Conservation (phyloP, 176 grass and related monocot species). For the Oryza rufipogon region DNA sequence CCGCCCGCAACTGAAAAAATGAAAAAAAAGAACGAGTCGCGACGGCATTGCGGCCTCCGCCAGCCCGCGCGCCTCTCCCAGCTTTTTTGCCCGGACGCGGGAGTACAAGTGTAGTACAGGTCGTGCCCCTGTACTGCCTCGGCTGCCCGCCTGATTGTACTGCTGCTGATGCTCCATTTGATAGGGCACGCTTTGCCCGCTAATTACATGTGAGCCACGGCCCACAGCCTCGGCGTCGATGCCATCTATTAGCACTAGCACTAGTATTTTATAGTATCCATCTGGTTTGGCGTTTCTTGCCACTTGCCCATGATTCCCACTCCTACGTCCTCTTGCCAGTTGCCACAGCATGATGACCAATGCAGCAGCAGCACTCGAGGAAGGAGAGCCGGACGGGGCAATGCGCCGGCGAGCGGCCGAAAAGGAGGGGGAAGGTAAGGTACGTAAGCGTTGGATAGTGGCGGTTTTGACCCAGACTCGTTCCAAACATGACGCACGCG, state of each 20-base stretch:
- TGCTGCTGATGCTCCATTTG: background rate
- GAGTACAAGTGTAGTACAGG: slow-evolving; percentile 47
- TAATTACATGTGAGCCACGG: slow-evolving; percentile 3
- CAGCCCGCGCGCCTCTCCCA: background rate
- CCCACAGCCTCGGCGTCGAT: slow-evolving; percentile 3
- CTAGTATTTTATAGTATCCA: too few relatives aligned
- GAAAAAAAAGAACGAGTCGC: background rate
- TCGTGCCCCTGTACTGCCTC: slow-evolving; percentile 2
- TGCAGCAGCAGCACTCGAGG: background rate
- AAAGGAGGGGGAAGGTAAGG: too few relatives aligned
- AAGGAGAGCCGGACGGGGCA: background rate
- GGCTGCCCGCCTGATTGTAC: background rate
- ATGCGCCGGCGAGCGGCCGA: too few relatives aligned
- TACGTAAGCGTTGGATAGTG: too few relatives aligned
- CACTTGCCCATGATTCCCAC: background rate
- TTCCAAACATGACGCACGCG: too few relatives aligned
- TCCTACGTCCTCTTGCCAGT: background rate
- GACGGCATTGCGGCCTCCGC: too few relatives aligned
- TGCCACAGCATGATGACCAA: background rate
- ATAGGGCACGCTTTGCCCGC: background rate
- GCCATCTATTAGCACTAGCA: too few relatives aligned
- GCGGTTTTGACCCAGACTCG: too few relatives aligned
- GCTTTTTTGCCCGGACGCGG: background rate
- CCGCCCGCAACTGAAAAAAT: background rate
- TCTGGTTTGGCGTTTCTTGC: background rate